Evolutionary conservation across 805 yeast genomes (phyloP).

Genomic region (Candida ponderosae): DNA sequence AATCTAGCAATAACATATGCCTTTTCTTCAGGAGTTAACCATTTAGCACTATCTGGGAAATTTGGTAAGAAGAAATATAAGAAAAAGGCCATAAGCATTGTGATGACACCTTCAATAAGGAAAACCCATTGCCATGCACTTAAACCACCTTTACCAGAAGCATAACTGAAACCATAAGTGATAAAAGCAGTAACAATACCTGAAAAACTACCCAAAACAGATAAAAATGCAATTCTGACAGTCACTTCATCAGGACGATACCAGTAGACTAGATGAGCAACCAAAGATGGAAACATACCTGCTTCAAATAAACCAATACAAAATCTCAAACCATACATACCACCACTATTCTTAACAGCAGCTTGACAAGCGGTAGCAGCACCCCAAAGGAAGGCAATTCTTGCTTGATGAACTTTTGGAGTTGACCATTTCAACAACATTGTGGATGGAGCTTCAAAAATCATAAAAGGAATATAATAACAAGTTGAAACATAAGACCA

Average conservation of each 20-base stretch:
- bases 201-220: constrained; percentile 16
- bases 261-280: constrained; percentile 18
- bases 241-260: constrained; percentile 16
- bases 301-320: constrained; percentile 14
- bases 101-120: constrained; percentile 12
- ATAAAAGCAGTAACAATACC: constrained; percentile 17
- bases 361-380: constrained; percentile 10
- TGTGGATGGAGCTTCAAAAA: constrained; percentile 13
- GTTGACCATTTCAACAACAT: constrained; percentile 9
- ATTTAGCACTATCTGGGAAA: constrained; percentile 12
- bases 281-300: constrained; percentile 10
- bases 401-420: constrained; percentile 8
- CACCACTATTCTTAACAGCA: constrained; percentile 8
- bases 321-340: constrained; percentile 9
- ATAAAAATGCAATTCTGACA: constrained; percentile 18
- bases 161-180: constrained; percentile 14
- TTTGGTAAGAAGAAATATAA: constrained; percentile 9
- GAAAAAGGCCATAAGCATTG: constrained; percentile 6
- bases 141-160: constrained; percentile 8
- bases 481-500: constrained; percentile 9
- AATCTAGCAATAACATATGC: constrained; percentile 3
- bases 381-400: constrained; percentile 11
- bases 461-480: constrained; percentile 11
- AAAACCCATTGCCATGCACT: constrained; percentile 16
- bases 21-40: constrained; percentile 10